A percentile compares a stretch with the other conserved stretches of the same genome.
Evolutionary conservation across 1,284 basidiomycete species (phyloP).

Genomic region (Apiotrichum laibachii): DNA sequence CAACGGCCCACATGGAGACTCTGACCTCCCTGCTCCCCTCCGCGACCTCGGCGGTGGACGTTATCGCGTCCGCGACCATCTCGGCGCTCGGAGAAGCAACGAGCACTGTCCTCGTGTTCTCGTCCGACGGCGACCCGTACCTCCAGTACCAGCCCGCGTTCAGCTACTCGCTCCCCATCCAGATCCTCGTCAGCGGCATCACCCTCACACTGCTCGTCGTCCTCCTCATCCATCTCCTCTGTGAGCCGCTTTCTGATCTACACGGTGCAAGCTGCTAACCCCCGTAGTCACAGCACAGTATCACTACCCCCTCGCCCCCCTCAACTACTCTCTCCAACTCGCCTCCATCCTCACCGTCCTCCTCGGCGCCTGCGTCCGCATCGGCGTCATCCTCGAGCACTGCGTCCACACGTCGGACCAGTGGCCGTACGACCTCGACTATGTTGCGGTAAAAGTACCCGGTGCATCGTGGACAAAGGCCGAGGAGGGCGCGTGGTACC

Average conservation of each 20-base stretch:
- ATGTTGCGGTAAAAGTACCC: slow-evolving; percentile 79
- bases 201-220: slow-evolving; percentile 81
- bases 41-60: too few species aligned
- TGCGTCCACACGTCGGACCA: slow-evolving; percentile 63
- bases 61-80: too few species aligned
- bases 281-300: slow-evolving; percentile 78
- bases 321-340: slow-evolving; percentile 87
- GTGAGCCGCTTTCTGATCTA: slow-evolving; percentile 30
- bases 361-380: slow-evolving; percentile 69
- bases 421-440: slow-evolving; percentile 95
- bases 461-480: slow-evolving; percentile 65
- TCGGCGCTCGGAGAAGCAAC: neutral
- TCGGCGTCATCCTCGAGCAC: slow-evolving; percentile 68
- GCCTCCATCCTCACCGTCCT: slow-evolving; percentile 76
- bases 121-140: slow-evolving; percentile 62
- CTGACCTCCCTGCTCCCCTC: too few species aligned
- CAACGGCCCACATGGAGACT: too few species aligned
- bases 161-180: slow-evolving; percentile 82
- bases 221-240: slow-evolving; percentile 87
- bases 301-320: slow-evolving; percentile 86
- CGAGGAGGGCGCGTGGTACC: slow-evolving; percentile 75
- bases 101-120: neutral
- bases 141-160: slow-evolving; percentile 71
- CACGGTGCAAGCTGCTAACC: slow-evolving; percentile 5
- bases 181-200: slow-evolving; percentile 82